These are phyloP conservation scores for Chlamydomonas reinhardtii DNA, from an alignment of 163 green algal species.

Conservation along the genomic window DNA sequence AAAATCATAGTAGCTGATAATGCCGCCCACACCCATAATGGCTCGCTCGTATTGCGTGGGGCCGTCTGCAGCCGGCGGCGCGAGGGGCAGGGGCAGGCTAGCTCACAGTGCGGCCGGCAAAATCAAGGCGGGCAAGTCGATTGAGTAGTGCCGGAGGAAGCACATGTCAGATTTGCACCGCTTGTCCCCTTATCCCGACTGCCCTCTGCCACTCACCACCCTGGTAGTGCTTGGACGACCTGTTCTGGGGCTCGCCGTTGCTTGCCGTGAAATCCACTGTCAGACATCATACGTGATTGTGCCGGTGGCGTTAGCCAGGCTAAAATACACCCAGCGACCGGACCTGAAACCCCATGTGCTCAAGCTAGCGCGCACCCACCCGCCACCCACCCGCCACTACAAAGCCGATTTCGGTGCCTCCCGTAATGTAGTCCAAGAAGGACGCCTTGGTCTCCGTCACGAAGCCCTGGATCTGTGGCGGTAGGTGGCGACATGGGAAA, in stretches of 20 bases:
- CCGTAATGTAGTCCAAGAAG: constrained; percentile 67
- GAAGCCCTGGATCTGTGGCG: constrained; percentile 26
- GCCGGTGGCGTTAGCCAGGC: no score
- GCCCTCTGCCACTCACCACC: not conserved
- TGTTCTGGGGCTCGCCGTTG: constrained; percentile 62
- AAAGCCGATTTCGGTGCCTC: constrained; percentile 66
- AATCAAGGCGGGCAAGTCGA: no score
- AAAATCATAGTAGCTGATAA: constrained; percentile 71
- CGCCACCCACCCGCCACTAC: constrained; percentile 42
- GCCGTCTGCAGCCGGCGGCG: not conserved
- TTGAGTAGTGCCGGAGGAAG: no score
- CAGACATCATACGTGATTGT: no score
- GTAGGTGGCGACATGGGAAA: no score
- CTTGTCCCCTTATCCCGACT: no score
- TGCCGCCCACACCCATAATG: constrained; percentile 60
- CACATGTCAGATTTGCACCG: no score
- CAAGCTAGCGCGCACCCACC: no score
- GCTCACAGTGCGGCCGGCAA: not conserved
- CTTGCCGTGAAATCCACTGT: constrained; percentile 66
- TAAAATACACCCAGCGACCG: no score
- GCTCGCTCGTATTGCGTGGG: constrained; percentile 69
- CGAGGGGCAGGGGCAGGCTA: no score
- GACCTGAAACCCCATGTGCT: no score
- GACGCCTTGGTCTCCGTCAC: constrained; percentile 29
- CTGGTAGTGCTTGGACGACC: constrained; percentile 62